Conservation (phyloP, 2,329 filamentous ascomycete genomes). For the Penicillium italicum region DNA sequence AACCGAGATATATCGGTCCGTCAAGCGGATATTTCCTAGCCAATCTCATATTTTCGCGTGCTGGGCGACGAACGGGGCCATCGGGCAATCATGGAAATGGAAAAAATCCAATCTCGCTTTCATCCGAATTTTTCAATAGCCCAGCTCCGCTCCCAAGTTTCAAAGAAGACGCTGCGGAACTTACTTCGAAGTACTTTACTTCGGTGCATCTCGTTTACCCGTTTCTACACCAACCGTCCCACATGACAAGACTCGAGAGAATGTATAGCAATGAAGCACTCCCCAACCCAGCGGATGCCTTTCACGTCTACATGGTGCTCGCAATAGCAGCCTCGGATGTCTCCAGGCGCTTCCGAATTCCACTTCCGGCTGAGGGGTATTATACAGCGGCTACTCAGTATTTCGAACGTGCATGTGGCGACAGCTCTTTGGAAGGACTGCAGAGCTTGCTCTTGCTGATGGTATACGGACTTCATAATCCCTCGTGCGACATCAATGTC, state of each 20-base stretch:
- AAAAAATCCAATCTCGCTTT: conserved; percentile 20
- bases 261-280: conserved; percentile 32
- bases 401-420: conserved; percentile 47
- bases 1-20: conserved; percentile 52
- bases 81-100: conserved; percentile 1
- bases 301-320: conserved; percentile 54
- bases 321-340: conserved; percentile 49
- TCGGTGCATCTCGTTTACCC: conserved; percentile 50
- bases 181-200: conserved; percentile 50
- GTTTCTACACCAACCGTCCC: conserved; percentile 47
- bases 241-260: conserved; percentile 35
- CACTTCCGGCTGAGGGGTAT: conserved; percentile 50
- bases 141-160: conserved; percentile 28
- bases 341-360: conserved; percentile 43
- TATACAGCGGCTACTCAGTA: conserved; percentile 48
- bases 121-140: conserved; percentile 27
- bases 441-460: conserved; percentile 46
- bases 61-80: conserved; percentile 25
- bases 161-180: conserved; percentile 40
- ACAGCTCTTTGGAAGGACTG: conserved; percentile 49
- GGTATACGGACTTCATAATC: conserved; percentile 52
- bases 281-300: conserved; percentile 35
- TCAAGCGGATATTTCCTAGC: conserved; percentile 56
- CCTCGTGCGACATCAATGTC: conserved; percentile 48
- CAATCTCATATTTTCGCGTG: conserved; percentile 46